Evolutionary conservation across 2,329 filamentous ascomycete species (phyloP), one percentile per base, ranked within the genome.

Genomic region (Xylariaceae sp.): DNA sequence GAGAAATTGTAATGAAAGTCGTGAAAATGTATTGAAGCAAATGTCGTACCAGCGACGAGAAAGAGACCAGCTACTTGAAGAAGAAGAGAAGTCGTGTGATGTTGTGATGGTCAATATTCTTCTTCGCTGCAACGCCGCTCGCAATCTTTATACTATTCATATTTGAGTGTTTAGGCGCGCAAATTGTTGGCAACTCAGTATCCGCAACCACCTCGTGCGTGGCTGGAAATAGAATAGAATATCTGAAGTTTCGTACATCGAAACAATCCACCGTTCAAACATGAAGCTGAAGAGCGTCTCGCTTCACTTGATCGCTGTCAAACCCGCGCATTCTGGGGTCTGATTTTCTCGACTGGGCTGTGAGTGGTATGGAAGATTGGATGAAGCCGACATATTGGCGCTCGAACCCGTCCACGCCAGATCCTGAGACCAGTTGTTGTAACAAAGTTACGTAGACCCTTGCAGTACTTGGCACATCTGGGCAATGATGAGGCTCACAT

Each of bases 11-110:
- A n/a, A 39, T 7, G 18, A 30, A 41, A 18, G 30, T 14, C 31
- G 10, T 32, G 6, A 39, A 51, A 47, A 12, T 14, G 30, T 14
- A 41, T 15, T 32, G 6, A 39, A 51, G 43, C 14, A 22, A 44
- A 40, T n/a, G 44, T 51, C 49, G 49, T 44, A 35, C 49, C 49
- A 47, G 49, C 49, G 49, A 51, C 49, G 12, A 32, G 43, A 33
- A 47, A 40, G 38, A 43, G 15, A 51, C 17, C 33, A 50, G 32
- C 22, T 27, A 47, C 42, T 15, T 40, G 39, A 27, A 45, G 30
- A 27, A 45, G 30, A 45, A 36, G 44, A 41, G 11, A 35, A 19
- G 19, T 11, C 12, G 7, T 19, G 22, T 9, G 18, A 43, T 22
- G 15, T 12, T 30, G 11, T 43, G 19, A 11, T n/a, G 30, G 2